Evolutionary conservation across 805 yeast genomes (phyloP), one percentile per base, ranked within the genome.

Genomic region (Myxozyma lipomycoides): DNA sequence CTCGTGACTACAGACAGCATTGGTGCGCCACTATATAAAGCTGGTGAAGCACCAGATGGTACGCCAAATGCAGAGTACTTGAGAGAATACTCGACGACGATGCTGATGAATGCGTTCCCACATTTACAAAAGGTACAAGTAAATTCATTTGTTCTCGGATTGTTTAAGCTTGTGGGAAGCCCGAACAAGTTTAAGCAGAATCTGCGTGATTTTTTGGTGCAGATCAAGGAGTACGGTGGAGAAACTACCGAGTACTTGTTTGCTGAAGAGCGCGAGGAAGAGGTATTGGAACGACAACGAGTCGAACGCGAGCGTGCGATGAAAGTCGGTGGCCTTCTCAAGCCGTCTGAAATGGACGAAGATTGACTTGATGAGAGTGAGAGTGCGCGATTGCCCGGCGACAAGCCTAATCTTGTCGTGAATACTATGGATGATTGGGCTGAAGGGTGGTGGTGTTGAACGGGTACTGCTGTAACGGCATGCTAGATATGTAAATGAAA

Each of bases 201-300:
- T 9, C 75, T 93, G 62, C 83, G 98, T 70, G 99, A 93, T 71
- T 93, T 93, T 79, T 77, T 93, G 67, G 95, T 93, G 39, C 98
- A 93, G 73, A 86, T 91, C 68, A 90, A 89, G 71, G 95, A 91
- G 70, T 81, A 78, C 64, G 98, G 98, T 53, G 98, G 98, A 26
- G 95, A 87, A 67, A 82, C 95, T 49, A 88, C 96, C 21, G 97
- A 90, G 67, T 93, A 93, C 67, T 74, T 91, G 67, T 91, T 83
- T 70, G 95, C 95, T 9, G 98, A 93, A 64, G 98, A 91, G 65
- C 85, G 82, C 65, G 95, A 88, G 68, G 73, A 74, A 45, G 95
- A 87, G 67, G 68, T 80, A 52, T 69, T 74, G 56, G 95, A 86
- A 67, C 83, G 81, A 66, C 77, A 75, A 58, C 78, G 76, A 65